Base-by-base conservation (phyloP, 164 flowering plant species). In the Annona squamosa region DNA sequence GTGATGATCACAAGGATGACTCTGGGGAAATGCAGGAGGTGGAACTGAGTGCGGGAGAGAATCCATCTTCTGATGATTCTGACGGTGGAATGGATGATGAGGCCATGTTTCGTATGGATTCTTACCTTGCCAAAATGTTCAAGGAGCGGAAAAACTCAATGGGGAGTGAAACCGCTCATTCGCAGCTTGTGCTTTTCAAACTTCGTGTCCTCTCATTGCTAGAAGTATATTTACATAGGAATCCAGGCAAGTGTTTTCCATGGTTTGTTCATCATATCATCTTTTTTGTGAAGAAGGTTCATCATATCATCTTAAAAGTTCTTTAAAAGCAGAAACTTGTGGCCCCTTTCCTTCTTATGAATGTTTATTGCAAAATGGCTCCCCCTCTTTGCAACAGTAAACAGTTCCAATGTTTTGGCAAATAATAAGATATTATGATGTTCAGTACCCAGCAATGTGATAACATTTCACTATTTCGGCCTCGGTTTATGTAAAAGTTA, bases 1-100 rank as follows among this genome's bases (percentile, higher is more conserved):
- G 86, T 79, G 94, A 88, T 77, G 93, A 80, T 56, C 86, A 84
- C 62, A 85, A 85, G 41, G 74, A 72, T 44, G 93, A 87, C 62
- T 85, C 97, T 73, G 94, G 87, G 75, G 82, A 83, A n/a, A 80
- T 80, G 5, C 80, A 46, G 63, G 81, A 77, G 52, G 69, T 61
- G 48, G 86, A 82, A 68, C 77, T 72, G 43, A 75, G 46, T 48
- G 80, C 46, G 1, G 71, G 84, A 65, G 90, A 84, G 73, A 71
- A 56, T 57, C 46, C 16, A 17, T 70, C 46, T 5, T 71, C 69
- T 52, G 78, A 75, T 86, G 97, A 91, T 52, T 91, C 97, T 62
- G 98, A 93, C 75, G 87, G 83, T 56, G 99, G 92, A 73, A 86
- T 93, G 96, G 98, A 93, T 78, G 99, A 95, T 74, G 99, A 90